These are phyloP conservation scores for Aspergillus neoniger DNA, from an alignment of 2,329 filamentous ascomycete genomes.

Conservation along the genomic window DNA sequence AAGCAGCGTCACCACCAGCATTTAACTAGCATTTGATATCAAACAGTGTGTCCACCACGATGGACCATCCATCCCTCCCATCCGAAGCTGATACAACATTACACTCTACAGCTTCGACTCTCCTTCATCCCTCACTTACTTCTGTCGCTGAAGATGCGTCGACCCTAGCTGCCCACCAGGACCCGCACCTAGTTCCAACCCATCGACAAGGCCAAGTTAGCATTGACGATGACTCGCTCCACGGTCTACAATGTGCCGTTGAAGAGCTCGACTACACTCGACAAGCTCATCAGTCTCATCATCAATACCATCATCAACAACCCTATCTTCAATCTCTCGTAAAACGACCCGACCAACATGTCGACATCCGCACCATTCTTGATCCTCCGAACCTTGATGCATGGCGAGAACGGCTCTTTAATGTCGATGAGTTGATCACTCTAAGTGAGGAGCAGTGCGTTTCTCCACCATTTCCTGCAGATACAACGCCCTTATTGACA, in stretches of 20 bases:
- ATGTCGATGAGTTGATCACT: constrained; percentile 72
- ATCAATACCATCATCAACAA: constrained; percentile 14
- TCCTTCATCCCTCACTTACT: constrained; percentile 25
- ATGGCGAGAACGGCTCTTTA: constrained; percentile 73
- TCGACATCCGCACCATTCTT: constrained; percentile 49
- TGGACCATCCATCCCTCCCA: constrained; percentile 25
- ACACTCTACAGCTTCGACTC: constrained; percentile 21
- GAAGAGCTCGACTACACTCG: neutral
- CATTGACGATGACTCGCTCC: neutral
- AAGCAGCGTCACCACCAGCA: no score
- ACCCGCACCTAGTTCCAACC: neutral
- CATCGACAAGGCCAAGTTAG: neutral
- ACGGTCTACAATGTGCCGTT: neutral
- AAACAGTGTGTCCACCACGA: no score
- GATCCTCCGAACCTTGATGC: constrained; percentile 67
- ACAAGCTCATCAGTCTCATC: constrained; percentile 2
- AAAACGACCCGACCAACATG: neutral
- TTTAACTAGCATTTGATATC: no score
- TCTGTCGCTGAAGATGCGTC: constrained; percentile 28
- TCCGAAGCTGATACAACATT: neutral
- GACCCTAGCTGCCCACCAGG: constrained; percentile 18
- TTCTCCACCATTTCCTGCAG: neutral
- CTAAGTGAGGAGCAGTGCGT: constrained; percentile 72
- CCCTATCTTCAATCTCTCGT: neutral
- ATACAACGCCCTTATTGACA: neutral